phyloP scores from a whole-genome alignment of 2,329 filamentous ascomycete genomes.

The Aspergillus nomiae region DNA sequence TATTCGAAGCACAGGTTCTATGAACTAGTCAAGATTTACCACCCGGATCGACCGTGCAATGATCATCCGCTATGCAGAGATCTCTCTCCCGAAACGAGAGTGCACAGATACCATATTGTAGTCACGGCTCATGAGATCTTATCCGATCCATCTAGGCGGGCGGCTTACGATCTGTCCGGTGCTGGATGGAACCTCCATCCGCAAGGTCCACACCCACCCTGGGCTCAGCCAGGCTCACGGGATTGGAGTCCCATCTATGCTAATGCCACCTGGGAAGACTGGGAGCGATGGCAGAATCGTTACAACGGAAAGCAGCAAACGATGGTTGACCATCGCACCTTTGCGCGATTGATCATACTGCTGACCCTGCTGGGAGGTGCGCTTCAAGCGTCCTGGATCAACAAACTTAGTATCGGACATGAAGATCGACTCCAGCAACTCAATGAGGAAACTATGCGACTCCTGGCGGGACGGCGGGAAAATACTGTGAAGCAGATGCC shows the following conservation, averaged over 20 bases:
- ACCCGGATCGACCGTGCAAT: slow-evolving; percentile 70
- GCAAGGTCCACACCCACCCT: slow-evolving; percentile 25
- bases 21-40: slow-evolving; percentile 91
- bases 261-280: slow-evolving; percentile 98
- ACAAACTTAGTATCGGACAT: slow-evolving; percentile 61
- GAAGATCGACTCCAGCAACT: slow-evolving; percentile 68
- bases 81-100: slow-evolving; percentile 62
- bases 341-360: slow-evolving; percentile 70
- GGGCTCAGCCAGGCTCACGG: slow-evolving; percentile 17
- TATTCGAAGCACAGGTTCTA: slow-evolving; percentile 88
- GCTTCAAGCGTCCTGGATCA: slow-evolving; percentile 71
- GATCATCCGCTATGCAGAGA: slow-evolving; percentile 45
- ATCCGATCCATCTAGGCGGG: slow-evolving; percentile 75
- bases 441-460: slow-evolving; percentile 64
- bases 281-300: slow-evolving; percentile 76
- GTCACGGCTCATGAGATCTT: slow-evolving; percentile 87
- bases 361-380: slow-evolving; percentile 71
- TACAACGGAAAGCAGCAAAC: slow-evolving; percentile 44
- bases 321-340: slow-evolving; percentile 77
- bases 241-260: slow-evolving; percentile 52
- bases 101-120: slow-evolving; percentile 89
- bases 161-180: slow-evolving; percentile 79
- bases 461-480: slow-evolving; percentile 56
- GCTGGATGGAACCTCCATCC: slow-evolving; percentile 70
- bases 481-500: slow-evolving; percentile 52